Evolutionary conservation across 2,329 filamentous ascomycete species (phyloP), one percentile per base, ranked within the genome.

Genomic region (Colletotrichum shisoi): DNA sequence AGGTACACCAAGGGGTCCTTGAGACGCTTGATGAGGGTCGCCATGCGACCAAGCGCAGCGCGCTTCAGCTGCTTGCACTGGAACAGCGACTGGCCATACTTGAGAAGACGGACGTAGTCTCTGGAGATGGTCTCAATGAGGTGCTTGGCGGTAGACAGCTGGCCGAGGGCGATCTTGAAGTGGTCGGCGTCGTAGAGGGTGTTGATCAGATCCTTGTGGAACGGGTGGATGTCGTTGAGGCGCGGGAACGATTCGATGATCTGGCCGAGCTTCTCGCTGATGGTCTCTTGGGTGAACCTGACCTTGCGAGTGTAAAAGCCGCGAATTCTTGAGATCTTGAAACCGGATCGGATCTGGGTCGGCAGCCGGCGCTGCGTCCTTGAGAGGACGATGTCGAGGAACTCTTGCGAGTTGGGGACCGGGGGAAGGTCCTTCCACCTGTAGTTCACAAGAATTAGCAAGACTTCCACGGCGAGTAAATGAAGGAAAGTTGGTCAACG

Each of bases 21-120:
- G 70, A 99, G 83, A 71, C 94, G 89, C 83, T 93, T 95, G 82
- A 93, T 93, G 74, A 99, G 93, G 19, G 95, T 99, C 71, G 94
- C 95, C 95, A 99, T 98, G 77, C 95, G 93, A 84, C 95, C 95
- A 60, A 99, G 87, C 9, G 91, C 96, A 58, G 96, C 95, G 71
- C 92, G 87, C 88, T 99, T 99, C 75, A 99, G 88, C 84, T 98
- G 94, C 83, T 99, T 99, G 87, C 94, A 98, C 83, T 99, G 95
- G 84, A 94, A 99, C 71, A 99, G 86, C 75, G 90, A 96, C 83
- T 97, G 94, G 62, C 93, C 94, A 82, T 99, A 98, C 85, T 97
- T 96, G 71, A 80, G 73, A 13, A 57, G 46, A 71, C 95, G 92
- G 70, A 99, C 93, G 76, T 99, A 99, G 79, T 99, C 95, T 76